Evolutionary conservation across 2,329 filamentous ascomycete genomes (phyloP).

Genomic region (Diplocarpon rosae): DNA sequence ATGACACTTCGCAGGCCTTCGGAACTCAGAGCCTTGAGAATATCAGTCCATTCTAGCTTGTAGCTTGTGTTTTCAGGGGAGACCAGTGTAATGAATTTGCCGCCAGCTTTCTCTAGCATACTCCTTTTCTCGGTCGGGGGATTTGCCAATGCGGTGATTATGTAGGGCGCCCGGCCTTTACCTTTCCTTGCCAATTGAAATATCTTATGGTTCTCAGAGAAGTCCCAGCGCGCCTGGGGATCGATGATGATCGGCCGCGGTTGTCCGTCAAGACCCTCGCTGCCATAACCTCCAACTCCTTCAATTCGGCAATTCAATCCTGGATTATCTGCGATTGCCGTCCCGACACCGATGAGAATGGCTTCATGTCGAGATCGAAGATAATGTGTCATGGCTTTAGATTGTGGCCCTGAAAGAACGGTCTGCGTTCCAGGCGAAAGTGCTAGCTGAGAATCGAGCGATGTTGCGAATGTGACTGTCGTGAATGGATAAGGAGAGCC

Average conservation of each 20-base stretch:
- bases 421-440: constrained; percentile 60
- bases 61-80: background rate
- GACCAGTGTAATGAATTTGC: constrained; percentile 7
- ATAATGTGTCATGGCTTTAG: constrained; percentile 89
- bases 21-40: constrained; percentile 9
- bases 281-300: constrained; percentile 23
- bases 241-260: constrained; percentile 78
- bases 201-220: constrained; percentile 8
- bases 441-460: constrained; percentile 59
- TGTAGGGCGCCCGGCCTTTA: constrained; percentile 41
- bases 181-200: constrained; percentile 10
- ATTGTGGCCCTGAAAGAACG: constrained; percentile 66
- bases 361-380: constrained; percentile 73
- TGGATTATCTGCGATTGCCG: constrained; percentile 75
- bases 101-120: constrained; percentile 6
- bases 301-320: constrained; percentile 60
- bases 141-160: constrained; percentile 39
- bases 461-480: constrained; percentile 68
- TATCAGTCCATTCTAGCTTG: constrained; percentile 14
- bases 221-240: constrained; percentile 61
- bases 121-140: background rate
- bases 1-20: constrained; percentile 59
- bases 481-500: constrained; percentile 1
- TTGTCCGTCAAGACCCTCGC: constrained; percentile 44
- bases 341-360: constrained; percentile 77